These are phyloP conservation scores for Neurospora cerealis DNA, from an alignment of 495 filamentous ascomycete species.

Conservation along the genomic window DNA sequence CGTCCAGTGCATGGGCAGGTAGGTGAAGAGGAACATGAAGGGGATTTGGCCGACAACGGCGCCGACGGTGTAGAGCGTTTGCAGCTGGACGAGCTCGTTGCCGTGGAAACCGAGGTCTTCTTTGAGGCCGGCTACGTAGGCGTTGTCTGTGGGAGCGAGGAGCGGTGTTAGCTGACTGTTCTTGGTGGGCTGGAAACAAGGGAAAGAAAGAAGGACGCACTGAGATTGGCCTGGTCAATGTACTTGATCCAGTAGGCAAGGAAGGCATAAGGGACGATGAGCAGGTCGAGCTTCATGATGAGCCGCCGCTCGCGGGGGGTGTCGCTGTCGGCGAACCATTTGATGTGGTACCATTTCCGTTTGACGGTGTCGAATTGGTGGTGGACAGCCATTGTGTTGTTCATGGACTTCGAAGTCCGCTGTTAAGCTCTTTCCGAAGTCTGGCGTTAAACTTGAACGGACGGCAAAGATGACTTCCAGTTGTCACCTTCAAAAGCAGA, in stretches of 20 bases:
- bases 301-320: slow-evolving; percentile 31
- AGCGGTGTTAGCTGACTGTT: not conserved
- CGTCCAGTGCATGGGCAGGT: slow-evolving; percentile 36
- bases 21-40: slow-evolving; percentile 41
- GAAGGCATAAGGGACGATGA: slow-evolving; percentile 28
- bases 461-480: too few species aligned
- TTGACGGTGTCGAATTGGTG: slow-evolving; percentile 3
- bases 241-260: slow-evolving; percentile 40
- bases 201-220: not conserved
- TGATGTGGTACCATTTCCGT: slow-evolving; percentile 29
- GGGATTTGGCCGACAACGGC: slow-evolving; percentile 41
- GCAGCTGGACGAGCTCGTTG: slow-evolving; percentile 39
- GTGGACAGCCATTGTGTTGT: slow-evolving; percentile 2
- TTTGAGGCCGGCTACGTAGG: slow-evolving; percentile 29
- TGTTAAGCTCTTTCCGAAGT: too few species aligned
- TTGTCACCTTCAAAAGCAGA: not conserved
- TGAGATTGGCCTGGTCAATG: slow-evolving; percentile 30
- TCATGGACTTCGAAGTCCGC: too few species aligned
- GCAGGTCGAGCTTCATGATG: slow-evolving; percentile 36
- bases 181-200: not conserved
- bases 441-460: too few species aligned
- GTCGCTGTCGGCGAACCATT: slow-evolving; percentile 34
- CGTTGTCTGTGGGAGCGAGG: slow-evolving; percentile 20
- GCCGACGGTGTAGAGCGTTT: slow-evolving; percentile 42
- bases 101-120: slow-evolving; percentile 32